These are phyloP conservation scores for Xylaria multiplex DNA, from an alignment of 2,329 filamentous ascomycete species.

Conservation along the genomic window DNA sequence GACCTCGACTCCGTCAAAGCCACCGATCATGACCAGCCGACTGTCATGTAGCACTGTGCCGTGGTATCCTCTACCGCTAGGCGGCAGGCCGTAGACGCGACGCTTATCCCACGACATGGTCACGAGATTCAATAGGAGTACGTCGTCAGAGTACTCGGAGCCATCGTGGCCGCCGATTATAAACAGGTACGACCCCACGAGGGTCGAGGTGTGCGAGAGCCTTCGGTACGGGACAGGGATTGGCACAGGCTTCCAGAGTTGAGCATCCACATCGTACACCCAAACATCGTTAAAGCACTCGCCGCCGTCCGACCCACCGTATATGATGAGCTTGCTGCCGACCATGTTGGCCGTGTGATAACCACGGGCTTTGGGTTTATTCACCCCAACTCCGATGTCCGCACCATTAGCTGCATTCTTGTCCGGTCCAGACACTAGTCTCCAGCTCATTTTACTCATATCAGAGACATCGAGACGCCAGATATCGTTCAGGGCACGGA, in stretches of 20 bases:
- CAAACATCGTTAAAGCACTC: conserved; percentile 79
- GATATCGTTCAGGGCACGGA: conserved; percentile 75
- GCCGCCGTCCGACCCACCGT: conserved; percentile 74
- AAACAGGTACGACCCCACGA: conserved; percentile 76
- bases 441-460: conserved; percentile 74
- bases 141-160: conserved; percentile 74
- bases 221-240: conserved; percentile 71
- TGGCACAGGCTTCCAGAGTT: conserved; percentile 67
- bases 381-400: conserved; percentile 30
- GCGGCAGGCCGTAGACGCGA: conserved; percentile 70
- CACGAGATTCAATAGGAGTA: conserved; percentile 74
- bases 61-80: conserved; percentile 73
- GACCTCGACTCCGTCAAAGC: conserved; percentile 74
- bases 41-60: conserved; percentile 73
- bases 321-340: conserved; percentile 76
- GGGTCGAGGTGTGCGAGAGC: conserved; percentile 74
- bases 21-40: conserved; percentile 71
- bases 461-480: conserved; percentile 78
- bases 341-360: conserved; percentile 81
- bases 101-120: conserved; percentile 79
- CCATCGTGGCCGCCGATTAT: conserved; percentile 77
- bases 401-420: conserved; percentile 32
- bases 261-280: conserved; percentile 75
- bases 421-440: conserved; percentile 63
- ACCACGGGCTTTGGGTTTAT: conserved; percentile 70